Evolutionary conservation across 164 flowering plant species (phyloP).

Genomic region (Akebia trifoliata): DNA sequence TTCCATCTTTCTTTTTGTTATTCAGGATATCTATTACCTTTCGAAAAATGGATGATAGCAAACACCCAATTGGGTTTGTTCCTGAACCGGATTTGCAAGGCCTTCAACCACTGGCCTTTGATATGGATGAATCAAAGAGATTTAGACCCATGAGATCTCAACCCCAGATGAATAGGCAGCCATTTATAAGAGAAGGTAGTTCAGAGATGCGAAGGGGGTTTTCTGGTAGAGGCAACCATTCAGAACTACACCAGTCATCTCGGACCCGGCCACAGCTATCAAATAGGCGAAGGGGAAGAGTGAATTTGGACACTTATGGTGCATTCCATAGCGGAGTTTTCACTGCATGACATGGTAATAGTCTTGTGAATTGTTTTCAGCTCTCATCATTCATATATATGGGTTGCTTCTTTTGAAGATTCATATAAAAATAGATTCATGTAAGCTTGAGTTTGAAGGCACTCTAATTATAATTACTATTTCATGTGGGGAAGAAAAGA

Average conservation of each 20-base stretch:
- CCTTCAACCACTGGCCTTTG: slow-evolving; percentile 60
- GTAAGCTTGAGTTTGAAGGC: too few relatives aligned
- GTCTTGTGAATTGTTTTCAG: too few relatives aligned
- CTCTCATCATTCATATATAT: too few relatives aligned
- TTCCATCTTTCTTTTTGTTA: not conserved
- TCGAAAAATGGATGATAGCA: slow-evolving; percentile 81
- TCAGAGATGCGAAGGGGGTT: slow-evolving; percentile 10
- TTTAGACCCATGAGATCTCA: slow-evolving; percentile 21
- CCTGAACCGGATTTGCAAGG: slow-evolving; percentile 80
- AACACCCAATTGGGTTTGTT: slow-evolving; percentile 46
- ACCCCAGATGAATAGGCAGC: slow-evolving; percentile 14
- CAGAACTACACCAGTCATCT: slow-evolving; percentile 23
- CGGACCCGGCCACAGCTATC: slow-evolving; percentile 17
- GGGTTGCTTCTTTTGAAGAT: too few relatives aligned
- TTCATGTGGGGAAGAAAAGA: too few relatives aligned
- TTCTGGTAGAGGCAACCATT: slow-evolving; percentile 10
- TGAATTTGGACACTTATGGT: slow-evolving; percentile 12
- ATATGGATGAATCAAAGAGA: slow-evolving; percentile 24
- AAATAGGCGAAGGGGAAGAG: slow-evolving; percentile 26
- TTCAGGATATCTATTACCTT: slow-evolving; percentile 91
- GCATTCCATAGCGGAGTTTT: too few relatives aligned
- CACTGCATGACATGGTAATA: too few relatives aligned
- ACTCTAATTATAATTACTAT: too few relatives aligned
- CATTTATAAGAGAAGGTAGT: slow-evolving; percentile 18
- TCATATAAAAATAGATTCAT: too few relatives aligned